A percentile compares a stretch with the other conserved stretches of the same genome.
phyloP scores from a whole-genome alignment of 1,284 basidiomycete species.

The Pterulicium gracile region DNA sequence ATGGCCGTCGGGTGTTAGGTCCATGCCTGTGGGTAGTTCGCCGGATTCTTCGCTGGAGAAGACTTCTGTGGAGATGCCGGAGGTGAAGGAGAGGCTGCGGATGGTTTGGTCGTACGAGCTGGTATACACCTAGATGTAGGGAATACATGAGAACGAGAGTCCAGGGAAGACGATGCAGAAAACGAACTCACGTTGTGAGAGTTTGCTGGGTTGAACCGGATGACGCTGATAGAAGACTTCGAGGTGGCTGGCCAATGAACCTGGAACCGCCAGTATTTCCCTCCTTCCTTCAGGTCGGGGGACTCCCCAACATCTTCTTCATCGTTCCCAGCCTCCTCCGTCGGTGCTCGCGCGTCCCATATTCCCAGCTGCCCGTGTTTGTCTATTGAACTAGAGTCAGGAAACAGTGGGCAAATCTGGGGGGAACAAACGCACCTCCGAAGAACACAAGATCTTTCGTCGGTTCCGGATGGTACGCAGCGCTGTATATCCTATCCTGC shows the following conservation, averaged over 20 bases:
- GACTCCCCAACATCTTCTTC: conserved; percentile 36
- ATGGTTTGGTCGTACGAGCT: conserved; percentile 71
- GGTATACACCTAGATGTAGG: conserved; percentile 48
- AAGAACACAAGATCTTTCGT: conserved; percentile 73
- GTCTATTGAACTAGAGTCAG: conserved; percentile 30
- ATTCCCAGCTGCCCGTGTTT: conserved; percentile 72
- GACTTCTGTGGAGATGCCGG: conserved; percentile 57
- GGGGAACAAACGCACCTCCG: conserved; percentile 38
- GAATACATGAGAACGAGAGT: conserved; percentile 2
- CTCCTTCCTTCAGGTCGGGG: conserved; percentile 38
- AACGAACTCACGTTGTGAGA: conserved; percentile 46
- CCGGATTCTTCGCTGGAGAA: conserved; percentile 43
- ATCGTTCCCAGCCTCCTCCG: conserved; percentile 51
- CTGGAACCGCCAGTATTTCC: conserved; percentile 71
- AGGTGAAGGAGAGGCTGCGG: conserved; percentile 56
- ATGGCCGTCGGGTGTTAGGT: conserved; percentile 50
- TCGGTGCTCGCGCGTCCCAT: conserved; percentile 66
- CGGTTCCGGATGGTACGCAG: conserved; percentile 69
- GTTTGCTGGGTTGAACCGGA: conserved; percentile 65
- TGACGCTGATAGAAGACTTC: conserved; percentile 64
- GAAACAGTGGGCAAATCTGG: conserved; percentile 6
- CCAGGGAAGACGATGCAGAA: conserved; percentile 2
- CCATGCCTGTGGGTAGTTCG: conserved; percentile 50
- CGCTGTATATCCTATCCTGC: conserved; percentile 58
- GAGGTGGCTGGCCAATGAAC: conserved; percentile 72